phyloP scores from a whole-genome alignment of 139 green algal species.

The Limnomonas spitsbergensis region DNA sequence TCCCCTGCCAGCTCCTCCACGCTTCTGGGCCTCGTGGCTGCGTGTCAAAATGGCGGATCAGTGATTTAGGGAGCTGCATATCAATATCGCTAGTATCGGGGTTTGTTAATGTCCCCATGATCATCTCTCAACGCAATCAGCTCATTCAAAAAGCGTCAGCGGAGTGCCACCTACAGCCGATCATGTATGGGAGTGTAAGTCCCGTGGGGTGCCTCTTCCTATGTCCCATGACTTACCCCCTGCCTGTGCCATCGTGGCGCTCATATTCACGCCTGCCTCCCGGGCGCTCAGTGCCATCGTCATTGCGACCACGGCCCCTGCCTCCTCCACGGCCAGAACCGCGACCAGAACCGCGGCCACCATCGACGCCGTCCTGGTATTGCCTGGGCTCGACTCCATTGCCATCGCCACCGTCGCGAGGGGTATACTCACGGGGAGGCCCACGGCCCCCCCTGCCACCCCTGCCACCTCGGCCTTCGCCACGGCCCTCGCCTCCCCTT shows the following conservation, averaged over 20 bases:
- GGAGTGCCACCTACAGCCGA: not conserved
- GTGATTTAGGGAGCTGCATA: not conserved
- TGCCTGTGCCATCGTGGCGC: conserved; percentile 75
- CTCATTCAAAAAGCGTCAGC: not conserved
- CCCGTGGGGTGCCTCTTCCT: too few relatives aligned
- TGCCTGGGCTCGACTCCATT: not conserved
- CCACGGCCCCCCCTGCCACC: conserved; percentile 32
- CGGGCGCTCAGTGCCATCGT: conserved; percentile 22
- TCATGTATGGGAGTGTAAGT: too few relatives aligned
- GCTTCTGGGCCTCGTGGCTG: conserved; percentile 80
- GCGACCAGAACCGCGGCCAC: conserved; percentile 23
- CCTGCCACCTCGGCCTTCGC: conserved; percentile 31
- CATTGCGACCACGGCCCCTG: conserved; percentile 46
- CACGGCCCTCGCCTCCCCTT: conserved; percentile 20
- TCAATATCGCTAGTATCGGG: not conserved
- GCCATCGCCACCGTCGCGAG: not conserved
- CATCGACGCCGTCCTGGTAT: conserved; percentile 12
- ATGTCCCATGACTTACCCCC: conserved; percentile 70
- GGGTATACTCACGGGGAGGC: conserved; percentile 43
- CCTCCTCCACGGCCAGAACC: conserved; percentile 33
- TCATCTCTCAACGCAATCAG: not conserved
- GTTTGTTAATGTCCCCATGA: too few relatives aligned
- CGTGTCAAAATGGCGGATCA: not conserved
- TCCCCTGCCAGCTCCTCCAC: conserved; percentile 64
- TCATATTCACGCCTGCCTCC: conserved; percentile 68